Evolutionary conservation across 2,329 filamentous ascomycete species (phyloP).

Genomic region (Lachnellula cervina): DNA sequence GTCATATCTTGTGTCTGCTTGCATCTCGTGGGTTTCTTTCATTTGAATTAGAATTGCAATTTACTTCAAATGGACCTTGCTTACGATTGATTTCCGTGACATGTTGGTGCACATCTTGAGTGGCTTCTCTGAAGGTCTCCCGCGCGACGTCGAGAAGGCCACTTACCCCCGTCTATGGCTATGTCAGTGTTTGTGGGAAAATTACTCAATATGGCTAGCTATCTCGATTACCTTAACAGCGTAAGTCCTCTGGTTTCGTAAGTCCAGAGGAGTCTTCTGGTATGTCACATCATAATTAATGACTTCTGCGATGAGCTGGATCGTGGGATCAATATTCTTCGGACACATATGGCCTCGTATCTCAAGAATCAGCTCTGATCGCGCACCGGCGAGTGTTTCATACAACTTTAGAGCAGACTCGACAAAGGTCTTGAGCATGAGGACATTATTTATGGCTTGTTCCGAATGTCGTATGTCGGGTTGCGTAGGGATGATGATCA

Average conservation of each 20-base stretch:
- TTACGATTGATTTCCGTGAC: slow-evolving; percentile 62
- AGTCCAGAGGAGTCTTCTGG: slow-evolving; percentile 72
- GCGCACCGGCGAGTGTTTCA: slow-evolving; percentile 60
- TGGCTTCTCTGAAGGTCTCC: slow-evolving; percentile 85
- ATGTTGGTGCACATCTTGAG: slow-evolving; percentile 69
- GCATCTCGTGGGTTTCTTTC: slow-evolving; percentile 44
- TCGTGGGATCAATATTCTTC: slow-evolving; percentile 54
- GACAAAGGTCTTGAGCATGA: slow-evolving; percentile 81
- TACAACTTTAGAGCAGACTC: slow-evolving; percentile 62
- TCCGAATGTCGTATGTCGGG: slow-evolving; percentile 65
- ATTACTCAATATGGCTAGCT: not conserved
- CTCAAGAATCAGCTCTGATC: slow-evolving; percentile 58
- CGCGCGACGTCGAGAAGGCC: slow-evolving; percentile 84
- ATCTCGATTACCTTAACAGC: slow-evolving; percentile 65
- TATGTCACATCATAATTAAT: slow-evolving; percentile 81
- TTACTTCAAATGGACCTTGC: slow-evolving; percentile 9
- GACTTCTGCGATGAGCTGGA: slow-evolving; percentile 59
- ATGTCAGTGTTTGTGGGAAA: slow-evolving; percentile 17
- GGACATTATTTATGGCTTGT: slow-evolving; percentile 77
- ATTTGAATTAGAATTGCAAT: not conserved
- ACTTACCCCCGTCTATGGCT: slow-evolving; percentile 64
- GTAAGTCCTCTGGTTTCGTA: slow-evolving; percentile 86
- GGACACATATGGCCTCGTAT: slow-evolving; percentile 68
- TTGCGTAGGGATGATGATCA: slow-evolving; percentile 70
- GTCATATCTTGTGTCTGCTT: slow-evolving; percentile 69